Conservation (phyloP, 2,329 filamentous ascomycete genomes). For the Emericellopsis cladophorae region DNA sequence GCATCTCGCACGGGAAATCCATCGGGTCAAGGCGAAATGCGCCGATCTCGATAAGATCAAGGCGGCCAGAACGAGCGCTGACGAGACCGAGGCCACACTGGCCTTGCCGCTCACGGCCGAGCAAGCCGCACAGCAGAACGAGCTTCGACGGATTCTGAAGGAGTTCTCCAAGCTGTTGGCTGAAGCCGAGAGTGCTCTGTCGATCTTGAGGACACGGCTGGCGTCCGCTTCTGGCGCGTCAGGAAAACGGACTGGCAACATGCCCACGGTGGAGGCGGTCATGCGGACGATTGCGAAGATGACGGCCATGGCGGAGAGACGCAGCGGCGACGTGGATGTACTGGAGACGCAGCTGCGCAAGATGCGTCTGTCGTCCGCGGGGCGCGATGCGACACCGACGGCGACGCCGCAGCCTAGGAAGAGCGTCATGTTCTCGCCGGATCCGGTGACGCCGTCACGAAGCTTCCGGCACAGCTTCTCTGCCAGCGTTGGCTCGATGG, state of each 20-base stretch:
- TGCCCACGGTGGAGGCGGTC: conserved; percentile 84
- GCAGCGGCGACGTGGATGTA: conserved; percentile 80
- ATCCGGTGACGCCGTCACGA: conserved; percentile 24
- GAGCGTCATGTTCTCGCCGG: conserved; percentile 28
- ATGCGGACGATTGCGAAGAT: conserved; percentile 86
- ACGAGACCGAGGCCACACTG: conserved; percentile 49
- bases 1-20: conserved; percentile 56
- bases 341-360: conserved; percentile 78
- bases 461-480: conserved; percentile 25
- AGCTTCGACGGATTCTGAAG: conserved; percentile 65
- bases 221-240: conserved; percentile 40
- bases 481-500: conserved; percentile 24
- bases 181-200: conserved; percentile 69
- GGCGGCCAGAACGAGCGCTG: conserved; percentile 54
- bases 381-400: conserved; percentile 29
- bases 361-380: conserved; percentile 39
- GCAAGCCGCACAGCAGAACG: conserved; percentile 70
- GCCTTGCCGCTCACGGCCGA: conserved; percentile 72
- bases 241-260: conserved; percentile 31
- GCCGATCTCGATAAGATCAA: conserved; percentile 71
- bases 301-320: conserved; percentile 84
- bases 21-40: conserved; percentile 60
- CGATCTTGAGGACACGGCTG: conserved; percentile 67
- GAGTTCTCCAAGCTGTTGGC: conserved; percentile 61
- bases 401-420: conserved; percentile 22